Conservation (phyloP, 768 basidiomycete species). For the Psilocybe sp. region DNA sequence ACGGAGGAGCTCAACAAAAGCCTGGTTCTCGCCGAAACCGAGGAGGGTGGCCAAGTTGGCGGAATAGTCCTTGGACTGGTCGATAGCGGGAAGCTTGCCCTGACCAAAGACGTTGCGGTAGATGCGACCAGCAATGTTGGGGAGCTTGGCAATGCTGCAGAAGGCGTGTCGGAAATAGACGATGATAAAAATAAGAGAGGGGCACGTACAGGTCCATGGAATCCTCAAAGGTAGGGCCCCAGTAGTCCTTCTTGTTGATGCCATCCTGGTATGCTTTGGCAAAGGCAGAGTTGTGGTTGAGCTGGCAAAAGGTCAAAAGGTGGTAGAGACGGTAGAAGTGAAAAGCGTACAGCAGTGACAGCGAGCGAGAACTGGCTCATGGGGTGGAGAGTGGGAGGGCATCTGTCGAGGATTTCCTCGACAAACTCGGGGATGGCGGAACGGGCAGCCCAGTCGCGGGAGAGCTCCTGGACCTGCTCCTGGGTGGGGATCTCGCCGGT, state of each 20-base stretch:
- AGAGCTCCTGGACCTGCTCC: slow-evolving; percentile 84
- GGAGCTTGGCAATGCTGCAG: slow-evolving; percentile 88
- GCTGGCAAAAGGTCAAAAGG: slow-evolving; percentile 32
- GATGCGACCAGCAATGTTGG: slow-evolving; percentile 92
- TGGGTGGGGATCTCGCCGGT: slow-evolving; percentile 93
- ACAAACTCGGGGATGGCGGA: slow-evolving; percentile 90
- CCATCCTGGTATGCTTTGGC: slow-evolving; percentile 93
- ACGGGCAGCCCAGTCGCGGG: slow-evolving; percentile 93
- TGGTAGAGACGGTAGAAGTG: background rate
- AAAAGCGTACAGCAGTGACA: slow-evolving; percentile 75
- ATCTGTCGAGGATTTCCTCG: slow-evolving; percentile 94
- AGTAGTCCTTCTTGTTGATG: slow-evolving; percentile 93
- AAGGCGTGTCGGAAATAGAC: slow-evolving; percentile 3
- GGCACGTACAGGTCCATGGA: slow-evolving; percentile 73
- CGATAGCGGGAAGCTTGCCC: slow-evolving; percentile 86
- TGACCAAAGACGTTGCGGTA: slow-evolving; percentile 85
- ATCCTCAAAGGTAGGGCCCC: slow-evolving; percentile 91
- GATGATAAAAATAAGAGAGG: background rate
- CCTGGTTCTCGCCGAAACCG: slow-evolving; percentile 84
- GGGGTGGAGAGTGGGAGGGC: slow-evolving; percentile 91
- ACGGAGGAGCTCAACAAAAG: slow-evolving; percentile 91
- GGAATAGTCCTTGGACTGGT: slow-evolving; percentile 82
- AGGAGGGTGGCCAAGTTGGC: slow-evolving; percentile 87
- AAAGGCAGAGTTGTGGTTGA: slow-evolving; percentile 95
- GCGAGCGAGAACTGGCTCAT: slow-evolving; percentile 99